Conservation (phyloP, 2,329 filamentous ascomycete genomes). For the Sporothrix variecibatus region DNA sequence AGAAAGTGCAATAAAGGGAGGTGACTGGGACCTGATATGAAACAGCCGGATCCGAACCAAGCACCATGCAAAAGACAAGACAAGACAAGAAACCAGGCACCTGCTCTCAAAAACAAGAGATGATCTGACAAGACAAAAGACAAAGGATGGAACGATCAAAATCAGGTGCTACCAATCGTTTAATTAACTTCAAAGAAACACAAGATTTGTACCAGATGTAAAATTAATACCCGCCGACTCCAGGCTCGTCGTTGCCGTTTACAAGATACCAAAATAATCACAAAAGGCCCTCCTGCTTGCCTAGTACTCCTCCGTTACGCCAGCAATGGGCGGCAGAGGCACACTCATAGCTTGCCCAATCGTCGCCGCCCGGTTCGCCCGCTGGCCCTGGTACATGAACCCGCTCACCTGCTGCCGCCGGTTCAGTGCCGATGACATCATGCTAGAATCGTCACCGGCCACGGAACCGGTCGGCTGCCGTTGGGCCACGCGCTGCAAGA, state of each 20-base stretch:
- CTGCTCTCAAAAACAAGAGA: not conserved
- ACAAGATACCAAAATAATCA: not conserved
- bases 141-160: not conserved
- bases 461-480: constrained; percentile 29
- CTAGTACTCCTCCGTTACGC: constrained; percentile 31
- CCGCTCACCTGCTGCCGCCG: constrained; percentile 49
- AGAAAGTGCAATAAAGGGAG: not conserved
- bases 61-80: not conserved
- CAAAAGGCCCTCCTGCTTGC: not conserved
- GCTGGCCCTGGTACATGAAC: constrained; percentile 47
- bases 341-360: constrained; percentile 47
- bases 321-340: constrained; percentile 37
- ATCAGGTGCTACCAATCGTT: not conserved
- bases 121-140: not conserved
- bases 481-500: constrained; percentile 31
- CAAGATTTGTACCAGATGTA: not conserved
- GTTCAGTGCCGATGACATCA: constrained; percentile 52
- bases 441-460: constrained; percentile 33
- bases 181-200: not conserved
- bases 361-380: constrained; percentile 45
- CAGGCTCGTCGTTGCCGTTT: not conserved
- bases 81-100: not conserved
- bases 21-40: not conserved
- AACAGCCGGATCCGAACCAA: not conserved
- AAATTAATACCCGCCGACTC: not conserved